Conservation (phyloP, 139 green algal genomes). For the Picochlorum costavermella region DNA sequence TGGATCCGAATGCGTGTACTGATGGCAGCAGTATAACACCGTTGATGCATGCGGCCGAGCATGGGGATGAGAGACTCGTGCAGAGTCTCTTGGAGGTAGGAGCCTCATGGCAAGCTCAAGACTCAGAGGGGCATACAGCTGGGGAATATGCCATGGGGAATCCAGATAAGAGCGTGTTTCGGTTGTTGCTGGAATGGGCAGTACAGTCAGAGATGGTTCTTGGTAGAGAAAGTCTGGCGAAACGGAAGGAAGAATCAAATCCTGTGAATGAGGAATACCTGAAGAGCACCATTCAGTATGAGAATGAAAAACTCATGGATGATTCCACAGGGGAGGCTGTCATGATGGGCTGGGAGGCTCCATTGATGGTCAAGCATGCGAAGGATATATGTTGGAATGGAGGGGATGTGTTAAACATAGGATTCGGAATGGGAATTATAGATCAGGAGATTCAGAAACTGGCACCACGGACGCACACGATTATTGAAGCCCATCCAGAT, state of each 20-base stretch:
- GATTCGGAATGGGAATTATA: conserved; percentile 90
- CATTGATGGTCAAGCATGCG: conserved; percentile 88
- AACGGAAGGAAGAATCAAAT: conserved; percentile 14
- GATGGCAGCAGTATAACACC: conserved; percentile 22
- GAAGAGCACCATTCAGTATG: conserved; percentile 13
- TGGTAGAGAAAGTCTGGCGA: conserved; percentile 1
- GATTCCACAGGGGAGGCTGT: conserved; percentile 70
- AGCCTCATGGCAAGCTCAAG: conserved; percentile 25
- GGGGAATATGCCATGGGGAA: conserved; percentile 27
- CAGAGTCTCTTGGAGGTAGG: conserved; percentile 25
- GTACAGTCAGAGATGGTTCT: conserved; percentile 26
- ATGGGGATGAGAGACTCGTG: conserved; percentile 14
- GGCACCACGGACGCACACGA: conserved; percentile 63
- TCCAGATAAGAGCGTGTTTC: conserved; percentile 7
- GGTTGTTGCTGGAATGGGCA: conserved; percentile 27
- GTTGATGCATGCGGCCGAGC: conserved; percentile 30
- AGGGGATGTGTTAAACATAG: conserved; percentile 88
- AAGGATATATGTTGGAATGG: conserved; percentile 44
- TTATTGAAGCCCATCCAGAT: conserved; percentile 91
- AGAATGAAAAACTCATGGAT: conserved; percentile 59
- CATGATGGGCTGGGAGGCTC: conserved; percentile 95
- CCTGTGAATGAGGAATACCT: conserved; percentile 23
- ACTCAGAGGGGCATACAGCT: conserved; percentile 16
- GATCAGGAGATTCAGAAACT: conserved; percentile 64
- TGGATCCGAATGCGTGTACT: conserved; percentile 4